Base-by-base conservation (phyloP, 768 basidiomycete genomes). In the Trametes coccinea region DNA sequence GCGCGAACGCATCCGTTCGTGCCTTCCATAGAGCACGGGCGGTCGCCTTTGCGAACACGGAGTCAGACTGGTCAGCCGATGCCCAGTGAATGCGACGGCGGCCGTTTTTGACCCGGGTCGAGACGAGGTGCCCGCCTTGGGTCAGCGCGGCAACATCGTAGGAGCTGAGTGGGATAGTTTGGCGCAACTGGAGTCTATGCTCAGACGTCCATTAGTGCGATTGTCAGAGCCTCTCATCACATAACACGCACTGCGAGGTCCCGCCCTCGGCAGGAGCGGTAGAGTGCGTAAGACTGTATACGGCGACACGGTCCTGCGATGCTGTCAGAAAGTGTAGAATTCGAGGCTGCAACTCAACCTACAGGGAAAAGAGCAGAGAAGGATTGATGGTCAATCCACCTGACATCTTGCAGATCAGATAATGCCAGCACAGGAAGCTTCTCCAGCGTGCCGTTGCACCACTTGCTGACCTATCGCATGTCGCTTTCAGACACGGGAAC, bases 11-110 rank as follows among this genome's bases (percentile, higher is more conserved):
- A 16, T 67, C 61, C 11, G 55, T 34, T 10, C 53, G 54, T 0
- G 68, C 66, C 57, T 71, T 73, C 73, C 73, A 74, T 9, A 73
- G 48, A 9, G 60, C 60, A 14, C 56, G 56, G 6, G 57, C 46
- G 13, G 40, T 27, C 8, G 16, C 4, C 17, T 22, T 58, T 54
- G 41, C 44, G 34, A 4, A 29, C 37, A n/a, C 7, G 27, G 30
- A 5, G 11, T 7, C 50, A 30, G 56, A 44, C 29, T 51, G 8
- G 14, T 53, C 54, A 4, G 56, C 39, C 4, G 53, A 13, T 4
- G 53, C 57, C 13, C 46, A 48, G 30, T 68, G 59, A 5, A 71
- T 43, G 13, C 61, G 59, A 30, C 64, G 61, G 16, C 53, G 58
- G 11, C 66, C 66, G 41, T 66, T 63, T 65, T 67, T 67, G 39